Percentiles rank a stretch among this genome's conserved stretches.
Evolutionary conservation across 2,329 filamentous ascomycete genomes (phyloP).

Genomic region (Sarocladium kiliense): DNA sequence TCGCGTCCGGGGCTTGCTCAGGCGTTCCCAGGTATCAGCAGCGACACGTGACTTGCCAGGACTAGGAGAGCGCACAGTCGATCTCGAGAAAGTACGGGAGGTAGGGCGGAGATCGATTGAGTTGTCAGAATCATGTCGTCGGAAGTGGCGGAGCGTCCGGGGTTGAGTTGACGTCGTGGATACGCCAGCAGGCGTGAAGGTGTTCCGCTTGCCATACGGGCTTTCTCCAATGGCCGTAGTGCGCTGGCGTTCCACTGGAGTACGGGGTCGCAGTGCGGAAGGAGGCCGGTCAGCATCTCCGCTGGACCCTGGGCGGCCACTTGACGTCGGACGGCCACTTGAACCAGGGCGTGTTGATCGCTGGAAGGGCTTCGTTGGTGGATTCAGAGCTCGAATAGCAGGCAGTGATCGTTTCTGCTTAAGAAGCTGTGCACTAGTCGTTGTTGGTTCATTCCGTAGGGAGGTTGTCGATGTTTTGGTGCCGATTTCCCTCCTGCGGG

Average conservation of each 20-base stretch:
- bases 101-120: slow-evolving; percentile 51
- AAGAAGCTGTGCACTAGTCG: slow-evolving; percentile 59
- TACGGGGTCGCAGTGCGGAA: slow-evolving; percentile 58
- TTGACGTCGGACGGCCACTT: slow-evolving; percentile 4
- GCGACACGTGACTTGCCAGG: slow-evolving; percentile 39
- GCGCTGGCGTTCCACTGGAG: slow-evolving; percentile 60
- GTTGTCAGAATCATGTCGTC: slow-evolving; percentile 78
- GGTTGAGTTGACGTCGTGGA: slow-evolving; percentile 73
- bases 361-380: slow-evolving; percentile 41
- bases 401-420: slow-evolving; percentile 62
- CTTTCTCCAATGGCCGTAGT: slow-evolving; percentile 39
- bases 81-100: slow-evolving; percentile 54
- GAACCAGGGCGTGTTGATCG: neutral
- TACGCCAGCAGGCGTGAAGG: slow-evolving; percentile 75
- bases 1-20: slow-evolving; percentile 61
- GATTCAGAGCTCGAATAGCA: slow-evolving; percentile 47
- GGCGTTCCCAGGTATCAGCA: slow-evolving; percentile 55
- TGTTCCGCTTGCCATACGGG: slow-evolving; percentile 51
- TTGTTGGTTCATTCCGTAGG: slow-evolving; percentile 56
- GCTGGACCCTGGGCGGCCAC: slow-evolving; percentile 55
- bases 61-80: slow-evolving; percentile 55
- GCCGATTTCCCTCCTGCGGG: slow-evolving; percentile 54
- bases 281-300: slow-evolving; percentile 46
- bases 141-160: slow-evolving; percentile 65
- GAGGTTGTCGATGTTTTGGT: slow-evolving; percentile 49